These are phyloP conservation scores for Amanita exitialis DNA, from an alignment of 768 basidiomycete species.

Conservation along the genomic window DNA sequence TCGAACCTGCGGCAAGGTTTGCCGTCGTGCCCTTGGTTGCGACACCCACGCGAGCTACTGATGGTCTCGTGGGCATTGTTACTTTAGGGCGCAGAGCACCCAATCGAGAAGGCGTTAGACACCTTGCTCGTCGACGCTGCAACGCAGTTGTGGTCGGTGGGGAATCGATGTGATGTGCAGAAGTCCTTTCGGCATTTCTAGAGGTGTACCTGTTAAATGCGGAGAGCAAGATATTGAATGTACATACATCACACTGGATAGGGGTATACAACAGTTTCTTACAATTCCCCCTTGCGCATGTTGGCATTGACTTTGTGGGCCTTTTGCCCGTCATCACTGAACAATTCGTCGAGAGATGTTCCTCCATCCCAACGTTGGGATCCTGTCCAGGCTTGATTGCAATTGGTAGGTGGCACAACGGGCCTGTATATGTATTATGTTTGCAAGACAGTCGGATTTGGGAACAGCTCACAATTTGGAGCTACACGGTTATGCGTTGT, in stretches of 20 bases:
- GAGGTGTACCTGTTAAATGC: neutral
- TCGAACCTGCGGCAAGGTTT: conserved; percentile 12
- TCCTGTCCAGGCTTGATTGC: conserved; percentile 71
- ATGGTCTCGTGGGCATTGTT: conserved; percentile 17
- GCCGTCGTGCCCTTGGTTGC: conserved; percentile 9
- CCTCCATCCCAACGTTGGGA: conserved; percentile 75
- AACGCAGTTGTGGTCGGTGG: conserved; percentile 55
- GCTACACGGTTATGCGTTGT: conserved; percentile 64
- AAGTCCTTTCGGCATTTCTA: conserved; percentile 67
- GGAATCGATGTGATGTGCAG: conserved; percentile 74
- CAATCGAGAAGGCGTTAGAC: conserved; percentile 25
- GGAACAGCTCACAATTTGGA: conserved; percentile 22
- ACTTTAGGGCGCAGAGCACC: conserved; percentile 27
- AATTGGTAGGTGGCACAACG: conserved; percentile 68
- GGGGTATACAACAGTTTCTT: conserved; percentile 67
- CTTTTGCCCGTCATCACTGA: conserved; percentile 58
- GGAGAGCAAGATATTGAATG: neutral
- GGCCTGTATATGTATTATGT: conserved; percentile 34
- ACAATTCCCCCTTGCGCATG: conserved; percentile 53
- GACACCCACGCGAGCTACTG: conserved; percentile 15
- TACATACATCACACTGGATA: conserved; percentile 64
- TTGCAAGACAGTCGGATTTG: neutral
- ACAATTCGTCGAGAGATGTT: conserved; percentile 59
- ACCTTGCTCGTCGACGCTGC: conserved; percentile 11
- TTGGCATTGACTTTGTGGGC: conserved; percentile 36